Base-by-base conservation (phyloP, 257 asterid species). In the Scutellaria minor region DNA sequence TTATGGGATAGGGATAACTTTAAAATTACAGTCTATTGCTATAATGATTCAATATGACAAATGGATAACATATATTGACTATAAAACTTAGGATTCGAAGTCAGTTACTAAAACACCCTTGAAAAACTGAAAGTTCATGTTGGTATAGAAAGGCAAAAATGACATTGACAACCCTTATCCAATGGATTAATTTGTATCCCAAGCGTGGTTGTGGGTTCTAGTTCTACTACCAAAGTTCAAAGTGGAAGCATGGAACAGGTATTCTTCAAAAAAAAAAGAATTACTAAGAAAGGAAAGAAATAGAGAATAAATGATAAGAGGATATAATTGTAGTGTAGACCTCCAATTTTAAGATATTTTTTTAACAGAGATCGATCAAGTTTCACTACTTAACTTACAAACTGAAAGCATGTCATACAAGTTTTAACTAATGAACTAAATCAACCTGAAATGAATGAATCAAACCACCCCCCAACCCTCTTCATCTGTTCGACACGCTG, bases 391-490 rank as follows among this genome's bases (percentile, higher is more conserved):
- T 69, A 76, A 18, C 78, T 48, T 79, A 72, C 79, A 75, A 82
- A 72, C 77, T 69, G 63, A 66, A 79, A 74, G 54, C 75, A 79
- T 48, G 48, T 39, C 72, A 27, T 77, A 72, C 85, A 73, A 70
- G 66, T 65, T 77, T 74, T 39, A 83, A 70, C 79, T 74, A 79
- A 62, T 56, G 64, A 78, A 78, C 80, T 46, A 63, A 79, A 80
- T 71, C 84, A 66, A 75, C 72, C 68, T 73, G 70, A 71, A 77
- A 77, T 52, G 46, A 79, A 66, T 59, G 62, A 66, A 64, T 51
- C 65, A 24, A 13, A 31, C 65, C 35, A 13, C 41, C 41, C 71
- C 42, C 68, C 63, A n/a, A 24, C 44, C 70, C 47, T 67, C 57
- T 24, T 24, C 45, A 64, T 72, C 58, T 39, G 18, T 63, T 22